Conservation (phyloP, 345 rosid genomes). For the Eucalyptus virginea region DNA sequence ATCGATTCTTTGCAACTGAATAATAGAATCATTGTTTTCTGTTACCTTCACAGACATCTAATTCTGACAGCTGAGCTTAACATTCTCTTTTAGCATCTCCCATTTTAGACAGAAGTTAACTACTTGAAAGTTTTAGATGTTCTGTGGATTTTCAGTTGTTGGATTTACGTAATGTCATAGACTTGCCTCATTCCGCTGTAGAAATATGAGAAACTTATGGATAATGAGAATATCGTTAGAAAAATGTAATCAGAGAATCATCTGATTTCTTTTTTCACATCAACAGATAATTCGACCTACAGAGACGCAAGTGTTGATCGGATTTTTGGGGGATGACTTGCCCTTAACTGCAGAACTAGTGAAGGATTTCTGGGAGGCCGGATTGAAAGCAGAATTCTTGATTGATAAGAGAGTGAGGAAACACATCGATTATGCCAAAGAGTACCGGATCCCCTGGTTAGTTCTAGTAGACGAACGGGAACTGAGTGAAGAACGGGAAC, state of each 20-base stretch:
- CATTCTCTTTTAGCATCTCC: neutral
- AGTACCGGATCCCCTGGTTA: slow-evolving; percentile 53
- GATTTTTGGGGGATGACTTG: slow-evolving; percentile 41
- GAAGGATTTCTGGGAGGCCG: slow-evolving; percentile 55
- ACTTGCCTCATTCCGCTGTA: neutral
- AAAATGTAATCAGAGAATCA: neutral
- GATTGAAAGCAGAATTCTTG: slow-evolving; percentile 55
- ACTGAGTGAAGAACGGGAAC: slow-evolving; percentile 41
- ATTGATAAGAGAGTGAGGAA: slow-evolving; percentile 50
- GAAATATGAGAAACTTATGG: neutral
- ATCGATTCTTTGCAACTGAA: neutral
- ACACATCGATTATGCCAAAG: slow-evolving; percentile 42
- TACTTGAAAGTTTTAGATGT: neutral
- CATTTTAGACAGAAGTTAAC: neutral
- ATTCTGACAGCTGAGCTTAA: neutral
- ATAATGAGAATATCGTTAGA: neutral
- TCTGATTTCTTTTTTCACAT: neutral
- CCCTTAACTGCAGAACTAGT: slow-evolving; percentile 55
- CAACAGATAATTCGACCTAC: slow-evolving; percentile 47
- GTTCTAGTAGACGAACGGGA: slow-evolving; percentile 58
- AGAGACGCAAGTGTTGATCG: slow-evolving; percentile 69
- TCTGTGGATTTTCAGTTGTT: neutral
- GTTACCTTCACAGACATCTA: neutral
- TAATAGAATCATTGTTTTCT: neutral
- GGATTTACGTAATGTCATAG: neutral